Evolutionary conservation across 2,329 filamentous ascomycete species (phyloP).

Genomic region (Colletotrichum karsti): DNA sequence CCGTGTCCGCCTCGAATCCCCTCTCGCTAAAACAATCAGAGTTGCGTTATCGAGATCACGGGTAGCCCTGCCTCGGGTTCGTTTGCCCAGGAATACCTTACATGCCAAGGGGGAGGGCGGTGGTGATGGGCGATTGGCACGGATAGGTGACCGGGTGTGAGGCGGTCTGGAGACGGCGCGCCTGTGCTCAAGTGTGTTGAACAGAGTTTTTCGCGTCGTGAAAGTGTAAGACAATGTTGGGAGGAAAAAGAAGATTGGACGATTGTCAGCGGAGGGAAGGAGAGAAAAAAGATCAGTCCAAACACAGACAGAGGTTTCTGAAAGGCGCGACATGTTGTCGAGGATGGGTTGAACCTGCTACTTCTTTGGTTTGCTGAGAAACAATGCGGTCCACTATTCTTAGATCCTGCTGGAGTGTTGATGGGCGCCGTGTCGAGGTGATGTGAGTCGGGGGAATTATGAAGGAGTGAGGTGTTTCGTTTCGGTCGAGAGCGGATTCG

Average conservation of each 20-base stretch:
- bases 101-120: background rate
- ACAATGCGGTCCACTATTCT: constrained; percentile 6
- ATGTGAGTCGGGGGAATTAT: background rate
- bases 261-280: background rate
- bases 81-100: constrained; percentile 1
- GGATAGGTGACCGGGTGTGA: constrained; percentile 4
- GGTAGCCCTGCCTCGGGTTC: background rate
- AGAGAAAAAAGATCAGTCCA: constrained; percentile 1
- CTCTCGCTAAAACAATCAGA: background rate
- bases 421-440: background rate
- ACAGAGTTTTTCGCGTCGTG: background rate
- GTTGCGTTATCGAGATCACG: background rate
- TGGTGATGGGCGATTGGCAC: background rate
- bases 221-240: background rate
- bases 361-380: background rate
- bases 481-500: constrained; percentile 5
- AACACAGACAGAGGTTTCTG: constrained; percentile 4
- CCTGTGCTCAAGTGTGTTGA: background rate
- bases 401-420: background rate
- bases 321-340: background rate
- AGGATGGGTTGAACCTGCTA: constrained; percentile 8
- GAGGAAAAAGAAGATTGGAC: constrained; percentile 8
- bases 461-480: constrained; percentile 14
- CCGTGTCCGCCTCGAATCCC: background rate
- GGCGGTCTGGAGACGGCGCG: background rate